Percentiles rank a stretch among this genome's conserved stretches.
These are phyloP conservation scores for Capsicum chinense DNA, from an alignment of 257 asterid genomes.

Conservation along the genomic window DNA sequence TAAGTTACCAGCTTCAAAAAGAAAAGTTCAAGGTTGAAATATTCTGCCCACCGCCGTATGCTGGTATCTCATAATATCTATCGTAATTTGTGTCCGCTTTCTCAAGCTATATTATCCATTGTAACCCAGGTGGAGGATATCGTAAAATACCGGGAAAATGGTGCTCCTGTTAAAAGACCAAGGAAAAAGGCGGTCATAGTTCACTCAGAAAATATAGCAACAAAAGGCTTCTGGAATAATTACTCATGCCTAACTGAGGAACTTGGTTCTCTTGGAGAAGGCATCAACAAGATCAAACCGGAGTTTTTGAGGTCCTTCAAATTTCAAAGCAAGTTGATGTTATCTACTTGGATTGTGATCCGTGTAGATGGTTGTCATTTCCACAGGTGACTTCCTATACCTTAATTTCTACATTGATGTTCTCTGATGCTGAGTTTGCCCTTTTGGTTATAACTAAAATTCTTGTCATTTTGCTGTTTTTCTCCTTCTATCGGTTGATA, in stretches of 20 bases:
- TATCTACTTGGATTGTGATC: constrained; percentile 73
- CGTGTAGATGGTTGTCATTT: constrained; percentile 94
- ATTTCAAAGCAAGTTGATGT: constrained; percentile 60
- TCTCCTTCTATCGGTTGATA: background rate
- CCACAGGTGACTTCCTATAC: constrained; percentile 57
- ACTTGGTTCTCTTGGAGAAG: constrained; percentile 59
- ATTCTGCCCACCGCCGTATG: background rate
- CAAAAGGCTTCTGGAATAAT: constrained; percentile 70
- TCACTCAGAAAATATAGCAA: constrained; percentile 66
- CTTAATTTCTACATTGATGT: constrained; percentile 11
- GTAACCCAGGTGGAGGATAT: constrained; percentile 61
- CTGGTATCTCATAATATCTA: background rate
- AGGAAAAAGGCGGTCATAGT: constrained; percentile 53
- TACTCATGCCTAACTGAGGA: constrained; percentile 55
- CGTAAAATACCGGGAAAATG: constrained; percentile 68
- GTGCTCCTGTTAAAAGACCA: constrained; percentile 65
- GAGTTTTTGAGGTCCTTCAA: constrained; percentile 68
- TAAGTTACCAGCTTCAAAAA: too few species aligned
- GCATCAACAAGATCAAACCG: constrained; percentile 53
- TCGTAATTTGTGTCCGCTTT: background rate
- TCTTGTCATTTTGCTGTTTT: too few species aligned
- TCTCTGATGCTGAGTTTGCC: background rate
- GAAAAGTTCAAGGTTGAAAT: too few species aligned
- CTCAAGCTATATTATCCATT: constrained; percentile 16
- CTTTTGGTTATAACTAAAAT: too few species aligned